A percentile compares a stretch with the other conserved stretches of the same genome.
Conservation (phyloP, 169 alveolate species). For the Plasmodium gallinaceum region DNA sequence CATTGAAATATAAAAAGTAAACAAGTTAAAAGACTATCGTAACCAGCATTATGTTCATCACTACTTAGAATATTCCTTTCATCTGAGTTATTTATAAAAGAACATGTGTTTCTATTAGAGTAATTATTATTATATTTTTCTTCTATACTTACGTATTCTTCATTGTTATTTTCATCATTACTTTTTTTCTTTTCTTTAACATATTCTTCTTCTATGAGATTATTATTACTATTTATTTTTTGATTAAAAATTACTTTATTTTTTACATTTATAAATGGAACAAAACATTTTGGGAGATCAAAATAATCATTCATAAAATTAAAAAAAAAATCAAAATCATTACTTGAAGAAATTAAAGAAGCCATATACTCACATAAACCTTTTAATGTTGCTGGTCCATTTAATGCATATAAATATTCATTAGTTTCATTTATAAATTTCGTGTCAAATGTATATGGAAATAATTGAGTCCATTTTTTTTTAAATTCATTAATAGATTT, state of each 20-base stretch:
- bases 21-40: slow-evolving; percentile 90
- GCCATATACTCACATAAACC: slow-evolving; percentile 82
- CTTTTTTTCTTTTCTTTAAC: neutral
- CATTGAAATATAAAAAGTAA: slow-evolving; percentile 87
- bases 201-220: neutral
- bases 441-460: slow-evolving; percentile 88
- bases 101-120: slow-evolving; percentile 5
- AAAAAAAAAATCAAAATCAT: slow-evolving; percentile 62
- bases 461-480: slow-evolving; percentile 84
- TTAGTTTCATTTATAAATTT: slow-evolving; percentile 88
- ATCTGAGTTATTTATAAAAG: slow-evolving; percentile 10
- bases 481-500: slow-evolving; percentile 86
- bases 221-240: neutral
- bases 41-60: slow-evolving; percentile 90
- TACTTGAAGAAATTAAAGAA: slow-evolving; percentile 54
- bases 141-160: neutral
- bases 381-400: slow-evolving; percentile 87
- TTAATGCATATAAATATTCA: slow-evolving; percentile 82
- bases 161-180: too few species aligned
- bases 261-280: slow-evolving; percentile 33
- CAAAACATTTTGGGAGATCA: slow-evolving; percentile 65
- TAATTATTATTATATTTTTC: neutral
- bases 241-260: neutral
- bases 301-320: slow-evolving; percentile 43
- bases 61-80: slow-evolving; percentile 40